Conservation (phyloP, 352 stramenopile species). For the Globisporangium viniferum region DNA sequence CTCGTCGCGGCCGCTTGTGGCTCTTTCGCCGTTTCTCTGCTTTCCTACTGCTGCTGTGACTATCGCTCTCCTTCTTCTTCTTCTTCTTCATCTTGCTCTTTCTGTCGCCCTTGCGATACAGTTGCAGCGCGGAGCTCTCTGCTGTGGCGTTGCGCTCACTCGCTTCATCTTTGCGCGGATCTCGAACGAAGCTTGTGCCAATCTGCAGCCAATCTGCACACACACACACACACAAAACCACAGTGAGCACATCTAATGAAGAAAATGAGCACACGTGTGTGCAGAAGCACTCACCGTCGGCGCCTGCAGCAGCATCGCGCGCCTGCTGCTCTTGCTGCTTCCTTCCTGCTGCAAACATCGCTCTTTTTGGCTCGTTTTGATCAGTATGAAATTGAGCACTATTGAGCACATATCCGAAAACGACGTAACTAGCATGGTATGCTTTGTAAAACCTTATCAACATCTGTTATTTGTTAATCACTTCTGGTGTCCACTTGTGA, state of each 20-base stretch:
- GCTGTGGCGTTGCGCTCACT: background rate
- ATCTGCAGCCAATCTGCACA: constrained; percentile 9
- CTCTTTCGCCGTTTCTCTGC: background rate
- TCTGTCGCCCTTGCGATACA: constrained; percentile 33
- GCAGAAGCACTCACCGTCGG: background rate
- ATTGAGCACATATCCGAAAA: background rate
- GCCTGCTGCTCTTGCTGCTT: background rate
- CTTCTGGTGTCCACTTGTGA: too few relatives aligned
- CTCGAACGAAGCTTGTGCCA: constrained; percentile 12
- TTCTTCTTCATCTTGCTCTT: constrained; percentile 37
- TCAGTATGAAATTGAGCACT: too few relatives aligned
- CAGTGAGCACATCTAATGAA: background rate
- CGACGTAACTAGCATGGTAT: too few relatives aligned
- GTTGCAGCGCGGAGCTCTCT: constrained; percentile 12
- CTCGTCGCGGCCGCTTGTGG: constrained; percentile 1
- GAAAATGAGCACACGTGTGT: background rate
- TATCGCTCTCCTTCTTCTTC: constrained; percentile 60
- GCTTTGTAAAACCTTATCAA: too few relatives aligned
- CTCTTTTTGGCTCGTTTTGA: too few relatives aligned
- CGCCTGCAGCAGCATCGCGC: background rate
- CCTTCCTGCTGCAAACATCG: constrained; percentile 2
- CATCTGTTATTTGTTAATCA: too few relatives aligned
- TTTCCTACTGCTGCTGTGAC: constrained; percentile 16
- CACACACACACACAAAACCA: background rate
- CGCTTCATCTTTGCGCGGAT: background rate